Evolutionary conservation across 2,329 filamentous ascomycete species (phyloP).

Genomic region (Salinomyces thailandicus): DNA sequence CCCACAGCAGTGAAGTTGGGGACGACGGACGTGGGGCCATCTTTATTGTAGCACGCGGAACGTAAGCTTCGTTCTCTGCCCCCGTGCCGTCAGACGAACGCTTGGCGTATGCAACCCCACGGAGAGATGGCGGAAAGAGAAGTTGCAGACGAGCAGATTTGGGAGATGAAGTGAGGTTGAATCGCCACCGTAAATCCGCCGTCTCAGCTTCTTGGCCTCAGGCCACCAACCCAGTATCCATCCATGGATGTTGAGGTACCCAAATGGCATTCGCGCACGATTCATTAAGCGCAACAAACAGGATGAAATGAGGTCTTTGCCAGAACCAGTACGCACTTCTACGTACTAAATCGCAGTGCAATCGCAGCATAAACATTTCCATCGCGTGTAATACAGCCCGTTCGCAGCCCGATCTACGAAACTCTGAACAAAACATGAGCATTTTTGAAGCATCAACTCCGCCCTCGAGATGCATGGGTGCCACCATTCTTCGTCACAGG

Average conservation of each 20-base stretch:
- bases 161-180: not conserved
- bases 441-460: slow-evolving; percentile 21
- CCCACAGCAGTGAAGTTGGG: slow-evolving; percentile 29
- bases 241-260: too few species aligned
- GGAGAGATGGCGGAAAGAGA: not conserved
- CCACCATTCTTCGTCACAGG: slow-evolving; percentile 12
- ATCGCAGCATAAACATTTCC: slow-evolving; percentile 22
- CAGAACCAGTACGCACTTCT: slow-evolving; percentile 14
- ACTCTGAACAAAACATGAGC: slow-evolving; percentile 11
- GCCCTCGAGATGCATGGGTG: slow-evolving; percentile 17
- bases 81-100: not conserved
- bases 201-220: too few species aligned
- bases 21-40: slow-evolving; percentile 1
- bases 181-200: too few species aligned
- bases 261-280: not conserved
- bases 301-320: too few species aligned
- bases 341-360: slow-evolving; percentile 25
- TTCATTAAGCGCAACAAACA: not conserved
- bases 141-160: not conserved
- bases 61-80: too few species aligned
- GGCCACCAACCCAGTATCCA: too few species aligned
- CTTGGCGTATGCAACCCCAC: not conserved
- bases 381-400: slow-evolving; percentile 19
- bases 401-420: slow-evolving; percentile 18
- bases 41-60: not conserved